These are phyloP conservation scores for Hibiscus syriacus DNA, from an alignment of 345 rosid species.

Conservation along the genomic window DNA sequence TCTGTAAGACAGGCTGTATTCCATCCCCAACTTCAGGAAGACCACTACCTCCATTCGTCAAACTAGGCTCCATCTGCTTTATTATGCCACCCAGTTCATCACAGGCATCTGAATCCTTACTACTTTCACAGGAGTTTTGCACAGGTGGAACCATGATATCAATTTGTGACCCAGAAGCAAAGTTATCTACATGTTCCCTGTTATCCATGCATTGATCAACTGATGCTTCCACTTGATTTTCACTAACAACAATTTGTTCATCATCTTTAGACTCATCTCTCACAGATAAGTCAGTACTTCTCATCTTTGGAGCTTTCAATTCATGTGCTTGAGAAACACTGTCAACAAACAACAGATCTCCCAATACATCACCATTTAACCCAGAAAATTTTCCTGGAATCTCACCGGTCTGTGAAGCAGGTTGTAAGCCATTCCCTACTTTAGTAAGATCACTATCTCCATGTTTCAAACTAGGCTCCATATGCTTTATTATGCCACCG, in stretches of 20 bases:
- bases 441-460: constrained; percentile 25
- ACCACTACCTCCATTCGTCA: constrained; percentile 29
- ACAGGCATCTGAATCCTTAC: constrained; percentile 49
- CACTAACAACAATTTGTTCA: constrained; percentile 12
- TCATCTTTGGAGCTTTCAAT: constrained; percentile 24
- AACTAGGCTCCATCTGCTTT: constrained; percentile 63
- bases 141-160: constrained; percentile 17
- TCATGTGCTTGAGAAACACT: constrained; percentile 25
- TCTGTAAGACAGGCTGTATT: constrained; percentile 24
- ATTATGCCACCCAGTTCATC: constrained; percentile 63
- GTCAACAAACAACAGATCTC: constrained; percentile 34
- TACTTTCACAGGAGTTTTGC: constrained; percentile 17
- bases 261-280: constrained; percentile 11
- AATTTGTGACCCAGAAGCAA: constrained; percentile 32
- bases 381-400: constrained; percentile 26
- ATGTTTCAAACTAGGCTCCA: constrained; percentile 55
- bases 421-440: constrained; percentile 29
- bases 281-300: constrained; percentile 19
- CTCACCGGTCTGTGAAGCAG: constrained; percentile 27
- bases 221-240: constrained; percentile 22
- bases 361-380: constrained; percentile 25
- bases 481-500: constrained; percentile 51
- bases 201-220: constrained; percentile 28
- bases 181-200: constrained; percentile 22
- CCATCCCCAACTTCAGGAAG: constrained; percentile 29